Evolutionary conservation across 2,329 filamentous ascomycete genomes (phyloP).

Genomic region (Alternaria triticimaculans): DNA sequence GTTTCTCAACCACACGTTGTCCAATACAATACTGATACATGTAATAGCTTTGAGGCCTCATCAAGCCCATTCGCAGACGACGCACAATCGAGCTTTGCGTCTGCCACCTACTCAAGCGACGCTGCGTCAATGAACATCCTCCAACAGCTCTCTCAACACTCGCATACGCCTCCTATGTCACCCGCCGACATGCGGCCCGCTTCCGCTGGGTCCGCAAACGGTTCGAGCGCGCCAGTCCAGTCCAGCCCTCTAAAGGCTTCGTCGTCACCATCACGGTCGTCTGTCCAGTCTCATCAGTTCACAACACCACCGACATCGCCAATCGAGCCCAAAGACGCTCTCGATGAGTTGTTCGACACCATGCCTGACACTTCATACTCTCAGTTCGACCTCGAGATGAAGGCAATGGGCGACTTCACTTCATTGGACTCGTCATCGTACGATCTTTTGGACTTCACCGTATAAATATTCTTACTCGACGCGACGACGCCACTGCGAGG

Average conservation of each 20-base stretch:
- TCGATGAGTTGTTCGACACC: constrained; percentile 44
- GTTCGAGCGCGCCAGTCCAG: constrained; percentile 23
- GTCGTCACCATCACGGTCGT: constrained; percentile 43
- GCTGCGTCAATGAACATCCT: constrained; percentile 43
- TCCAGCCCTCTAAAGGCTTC: constrained; percentile 37
- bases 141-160: constrained; percentile 44
- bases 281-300: constrained; percentile 46
- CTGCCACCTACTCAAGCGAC: constrained; percentile 39
- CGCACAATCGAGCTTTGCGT: constrained; percentile 34
- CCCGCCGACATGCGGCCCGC: constrained; percentile 39
- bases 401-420: constrained; percentile 46
- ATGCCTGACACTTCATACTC: constrained; percentile 42
- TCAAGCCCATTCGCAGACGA: constrained; percentile 40
- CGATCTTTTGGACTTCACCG: constrained; percentile 45
- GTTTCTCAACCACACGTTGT: neutral
- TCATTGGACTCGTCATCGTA: constrained; percentile 38
- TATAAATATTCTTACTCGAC: constrained; percentile 23
- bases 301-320: constrained; percentile 49
- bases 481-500: constrained; percentile 10
- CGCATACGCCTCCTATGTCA: constrained; percentile 48
- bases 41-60: constrained; percentile 36
- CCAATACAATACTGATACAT: constrained; percentile 20
- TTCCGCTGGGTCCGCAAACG: constrained; percentile 33
- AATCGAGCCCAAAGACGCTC: constrained; percentile 38
- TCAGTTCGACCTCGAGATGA: constrained; percentile 49